Conservation (phyloP, 108 stramenopile species). For the Cafeteria roenbergensis region DNA sequence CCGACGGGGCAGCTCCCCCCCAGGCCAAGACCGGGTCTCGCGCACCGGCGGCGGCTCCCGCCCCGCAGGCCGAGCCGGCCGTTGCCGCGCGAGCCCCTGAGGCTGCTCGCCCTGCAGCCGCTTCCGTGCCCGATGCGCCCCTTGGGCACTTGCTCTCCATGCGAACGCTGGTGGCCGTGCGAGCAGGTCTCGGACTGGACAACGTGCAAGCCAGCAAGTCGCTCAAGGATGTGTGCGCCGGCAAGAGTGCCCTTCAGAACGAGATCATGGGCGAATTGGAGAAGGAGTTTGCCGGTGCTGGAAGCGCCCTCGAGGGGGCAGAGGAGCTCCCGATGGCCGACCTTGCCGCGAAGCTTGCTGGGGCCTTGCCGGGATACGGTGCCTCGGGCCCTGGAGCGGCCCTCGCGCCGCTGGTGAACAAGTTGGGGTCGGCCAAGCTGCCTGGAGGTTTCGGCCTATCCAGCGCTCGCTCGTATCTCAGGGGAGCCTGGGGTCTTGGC, state of each 20-base stretch:
- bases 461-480: background rate
- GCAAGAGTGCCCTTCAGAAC: conserved; percentile 17
- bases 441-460: conserved; percentile 12
- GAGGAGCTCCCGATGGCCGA: conserved; percentile 11
- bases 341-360: conserved; percentile 2
- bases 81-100: conserved; percentile 3
- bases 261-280: conserved; percentile 19
- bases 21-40: background rate
- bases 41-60: conserved; percentile 5
- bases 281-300: conserved; percentile 8
- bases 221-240: conserved; percentile 14
- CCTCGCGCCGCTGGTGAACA: background rate
- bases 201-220: background rate
- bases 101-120: background rate
- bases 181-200: background rate
- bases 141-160: too few relatives aligned
- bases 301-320: conserved; percentile 5
- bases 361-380: background rate
- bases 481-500: conserved; percentile 6
- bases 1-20: background rate
- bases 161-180: too few relatives aligned
- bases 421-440: background rate
- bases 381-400: background rate
- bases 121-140: conserved; percentile 4
- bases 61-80: background rate